Evolutionary conservation across 23 red algal species (phyloP).

Genomic region (Gracilariopsis chorda): DNA sequence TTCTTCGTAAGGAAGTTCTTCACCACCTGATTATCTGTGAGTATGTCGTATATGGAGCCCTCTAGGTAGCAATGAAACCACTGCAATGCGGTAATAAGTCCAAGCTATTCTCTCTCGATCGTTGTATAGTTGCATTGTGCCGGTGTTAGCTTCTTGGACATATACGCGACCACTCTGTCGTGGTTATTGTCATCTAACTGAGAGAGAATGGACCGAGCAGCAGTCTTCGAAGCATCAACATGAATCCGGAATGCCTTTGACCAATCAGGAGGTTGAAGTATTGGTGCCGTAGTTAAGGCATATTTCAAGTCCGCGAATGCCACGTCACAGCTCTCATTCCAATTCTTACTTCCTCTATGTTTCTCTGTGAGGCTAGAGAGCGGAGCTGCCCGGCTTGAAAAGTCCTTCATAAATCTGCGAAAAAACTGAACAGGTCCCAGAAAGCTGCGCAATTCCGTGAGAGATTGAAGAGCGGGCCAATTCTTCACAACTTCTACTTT

Average conservation of each 20-base stretch:
- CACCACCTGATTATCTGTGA: not conserved
- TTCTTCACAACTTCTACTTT: no score
- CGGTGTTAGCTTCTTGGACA: not conserved
- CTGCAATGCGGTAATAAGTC: not conserved
- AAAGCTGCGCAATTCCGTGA: conserved; percentile 5
- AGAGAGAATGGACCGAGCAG: not conserved
- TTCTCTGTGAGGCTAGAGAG: not conserved
- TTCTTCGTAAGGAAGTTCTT: not conserved
- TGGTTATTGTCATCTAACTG: not conserved
- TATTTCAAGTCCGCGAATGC: not conserved
- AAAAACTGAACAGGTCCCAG: conserved; percentile 3
- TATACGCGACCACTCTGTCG: not conserved
- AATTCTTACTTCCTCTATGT: not conserved
- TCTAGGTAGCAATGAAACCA: not conserved
- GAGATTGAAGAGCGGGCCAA: not conserved
- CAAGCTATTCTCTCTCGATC: not conserved
- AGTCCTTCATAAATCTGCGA: not conserved
- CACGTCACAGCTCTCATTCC: not conserved
- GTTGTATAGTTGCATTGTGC: not conserved
- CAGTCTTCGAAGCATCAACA: not conserved
- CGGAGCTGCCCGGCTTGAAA: not conserved
- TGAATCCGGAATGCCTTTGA: not conserved
- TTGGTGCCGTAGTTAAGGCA: not conserved
- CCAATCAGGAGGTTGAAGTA: not conserved
- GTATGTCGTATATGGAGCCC: not conserved